Conservation (phyloP, 2,329 filamentous ascomycete genomes). For the Orbilia ellipsospora region DNA sequence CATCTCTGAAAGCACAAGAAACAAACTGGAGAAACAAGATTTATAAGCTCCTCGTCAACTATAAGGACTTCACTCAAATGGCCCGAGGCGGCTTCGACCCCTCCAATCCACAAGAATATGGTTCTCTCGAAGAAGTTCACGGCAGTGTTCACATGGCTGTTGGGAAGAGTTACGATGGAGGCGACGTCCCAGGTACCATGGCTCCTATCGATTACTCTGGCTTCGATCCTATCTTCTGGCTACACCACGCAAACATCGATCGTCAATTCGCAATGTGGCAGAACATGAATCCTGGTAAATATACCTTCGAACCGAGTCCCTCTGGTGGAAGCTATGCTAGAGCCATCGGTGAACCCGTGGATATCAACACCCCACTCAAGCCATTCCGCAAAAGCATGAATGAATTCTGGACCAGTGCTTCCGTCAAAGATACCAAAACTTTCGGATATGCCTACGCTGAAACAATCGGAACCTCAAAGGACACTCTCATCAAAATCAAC, state of each 20-base stretch:
- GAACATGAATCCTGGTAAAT: slow-evolving; percentile 59
- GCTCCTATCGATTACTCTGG: slow-evolving; percentile 77
- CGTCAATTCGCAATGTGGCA: slow-evolving; percentile 82
- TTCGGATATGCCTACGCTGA: slow-evolving; percentile 83
- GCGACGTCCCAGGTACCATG: slow-evolving; percentile 61
- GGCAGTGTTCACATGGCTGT: slow-evolving; percentile 23
- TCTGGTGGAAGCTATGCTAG: slow-evolving; percentile 6
- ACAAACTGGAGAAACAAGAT: slow-evolving; percentile 66
- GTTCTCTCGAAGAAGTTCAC: slow-evolving; percentile 31
- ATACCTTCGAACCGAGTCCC: slow-evolving; percentile 9
- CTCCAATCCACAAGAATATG: not conserved
- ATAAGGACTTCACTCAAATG: slow-evolving; percentile 70
- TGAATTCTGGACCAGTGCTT: slow-evolving; percentile 48
- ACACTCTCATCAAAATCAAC: slow-evolving; percentile 29
- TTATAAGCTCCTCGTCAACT: slow-evolving; percentile 75
- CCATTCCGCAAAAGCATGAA: slow-evolving; percentile 55
- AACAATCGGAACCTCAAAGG: slow-evolving; percentile 62
- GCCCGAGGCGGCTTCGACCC: slow-evolving; percentile 11
- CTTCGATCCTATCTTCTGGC: slow-evolving; percentile 73
- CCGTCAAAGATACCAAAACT: slow-evolving; percentile 63
- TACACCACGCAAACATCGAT: slow-evolving; percentile 76
- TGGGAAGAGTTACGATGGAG: slow-evolving; percentile 59
- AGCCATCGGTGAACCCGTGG: slow-evolving; percentile 25
- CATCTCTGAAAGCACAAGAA: slow-evolving; percentile 16
- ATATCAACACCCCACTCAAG: slow-evolving; percentile 56